These are phyloP conservation scores for Euryodendron excelsum DNA, from an alignment of 148 eudicot species.

Conservation along the genomic window DNA sequence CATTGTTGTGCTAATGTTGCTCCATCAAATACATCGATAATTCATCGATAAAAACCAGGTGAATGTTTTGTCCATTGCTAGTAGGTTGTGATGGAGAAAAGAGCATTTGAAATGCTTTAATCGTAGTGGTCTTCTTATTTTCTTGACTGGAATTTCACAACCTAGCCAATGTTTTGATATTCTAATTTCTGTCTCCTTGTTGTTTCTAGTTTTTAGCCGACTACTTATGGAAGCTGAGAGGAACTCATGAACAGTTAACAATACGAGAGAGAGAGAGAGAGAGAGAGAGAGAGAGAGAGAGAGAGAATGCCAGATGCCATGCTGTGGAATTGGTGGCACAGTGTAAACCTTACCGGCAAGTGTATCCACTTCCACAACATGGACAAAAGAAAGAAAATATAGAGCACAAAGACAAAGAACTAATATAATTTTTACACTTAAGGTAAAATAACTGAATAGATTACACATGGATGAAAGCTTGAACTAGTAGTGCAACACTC, in stretches of 20 bases:
- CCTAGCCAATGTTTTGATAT: not conserved
- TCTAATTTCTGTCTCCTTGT: constrained; percentile 12
- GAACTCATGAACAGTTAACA: not conserved
- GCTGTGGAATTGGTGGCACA: no score
- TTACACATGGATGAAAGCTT: no score
- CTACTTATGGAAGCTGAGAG: not conserved
- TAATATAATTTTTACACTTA: no score
- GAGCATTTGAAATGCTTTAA: not conserved
- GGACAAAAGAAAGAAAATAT: no score
- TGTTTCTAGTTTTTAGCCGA: constrained; percentile 8
- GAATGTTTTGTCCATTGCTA: not conserved
- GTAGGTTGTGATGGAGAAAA: not conserved
- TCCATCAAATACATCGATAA: constrained; percentile 13
- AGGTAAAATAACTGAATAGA: no score
- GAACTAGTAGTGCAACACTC: no score
- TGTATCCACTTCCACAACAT: no score
- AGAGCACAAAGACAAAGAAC: no score
- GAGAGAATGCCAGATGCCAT: no score
- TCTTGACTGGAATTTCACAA: not conserved
- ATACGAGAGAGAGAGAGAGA: no score
- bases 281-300: no score
- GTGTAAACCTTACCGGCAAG: no score
- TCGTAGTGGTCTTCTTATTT: not conserved
- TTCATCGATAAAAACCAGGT: constrained; percentile 18
- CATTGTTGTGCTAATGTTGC: constrained; percentile 4